Evolutionary conservation across 1,284 basidiomycete genomes (phyloP), one percentile per base, ranked within the genome.

Genomic region (Naganishia cerealis): DNA sequence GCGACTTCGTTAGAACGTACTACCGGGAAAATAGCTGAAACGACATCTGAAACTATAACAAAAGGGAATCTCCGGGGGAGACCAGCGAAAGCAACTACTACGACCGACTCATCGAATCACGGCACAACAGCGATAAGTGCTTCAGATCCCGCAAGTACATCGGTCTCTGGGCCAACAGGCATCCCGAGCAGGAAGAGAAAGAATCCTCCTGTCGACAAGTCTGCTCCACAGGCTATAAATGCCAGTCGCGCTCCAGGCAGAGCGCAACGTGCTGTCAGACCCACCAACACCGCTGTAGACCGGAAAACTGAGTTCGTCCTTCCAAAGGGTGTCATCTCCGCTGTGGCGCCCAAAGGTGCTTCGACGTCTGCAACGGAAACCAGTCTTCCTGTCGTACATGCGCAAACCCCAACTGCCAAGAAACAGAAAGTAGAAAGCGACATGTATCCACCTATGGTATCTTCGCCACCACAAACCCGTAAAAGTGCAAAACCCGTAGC

Each of bases 261-360:
- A 26, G 48, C 61, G 6, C 48, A 43, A 42, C 61, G 61, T 24
- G 48, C 59, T 12, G 48, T 62, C n/a, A 33, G 59, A n/a, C 59
- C 59, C 15, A 24, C 29, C 24, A 12, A 33, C 16, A 13, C 59
- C 5, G 39, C 16, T 10, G 33, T 40, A 2, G 26, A 53, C 9
- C 21, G n/a, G 36, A 38, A 52, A 26, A n/a, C 33, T 15, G 59
- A 53, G 7, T 61, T 61, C 15, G 6, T 18, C 46, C 26, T 50
- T 0, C 48, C 46, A 29, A 50, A 52, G 43, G 13, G 15, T 1
- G 21, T 62, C 12, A 62, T 59, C 24, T 42, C 57, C 12, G 24
- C 33, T 1, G 40, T 59, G 15, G 46, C 57, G 21, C 57, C 57
- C 29, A 33, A 2, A 6, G 4, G 40, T 59, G 3, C 57, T 18